phyloP scores from a whole-genome alignment of 495 filamentous ascomycete species.

The Cenococcum geophilum region DNA sequence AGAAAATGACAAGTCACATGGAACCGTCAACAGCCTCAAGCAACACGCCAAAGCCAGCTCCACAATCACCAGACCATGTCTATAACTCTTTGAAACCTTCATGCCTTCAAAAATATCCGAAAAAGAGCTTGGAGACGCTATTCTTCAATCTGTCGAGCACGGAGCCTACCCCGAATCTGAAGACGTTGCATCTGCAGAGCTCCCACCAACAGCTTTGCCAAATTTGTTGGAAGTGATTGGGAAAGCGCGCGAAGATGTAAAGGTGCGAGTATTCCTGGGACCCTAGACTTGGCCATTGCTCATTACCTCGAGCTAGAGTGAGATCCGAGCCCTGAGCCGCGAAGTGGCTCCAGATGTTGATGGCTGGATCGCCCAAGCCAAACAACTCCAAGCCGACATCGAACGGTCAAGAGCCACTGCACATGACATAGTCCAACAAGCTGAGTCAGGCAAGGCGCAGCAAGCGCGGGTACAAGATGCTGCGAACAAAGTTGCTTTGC shows the following conservation, averaged over 20 bases:
- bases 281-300: not conserved
- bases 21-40: not conserved
- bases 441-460: slow-evolving; percentile 57
- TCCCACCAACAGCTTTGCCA: slow-evolving; percentile 54
- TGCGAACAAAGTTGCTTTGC: slow-evolving; percentile 60
- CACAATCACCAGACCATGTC: not conserved
- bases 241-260: slow-evolving; percentile 58
- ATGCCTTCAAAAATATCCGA: slow-evolving; percentile 27
- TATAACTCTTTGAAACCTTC: not conserved
- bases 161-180: slow-evolving; percentile 70
- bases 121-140: slow-evolving; percentile 52
- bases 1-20: too few relatives aligned
- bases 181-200: slow-evolving; percentile 55
- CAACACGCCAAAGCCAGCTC: not conserved
- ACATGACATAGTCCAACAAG: slow-evolving; percentile 64
- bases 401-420: slow-evolving; percentile 64
- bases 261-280: slow-evolving; percentile 46
- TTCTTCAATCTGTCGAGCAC: slow-evolving; percentile 66
- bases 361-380: slow-evolving; percentile 76
- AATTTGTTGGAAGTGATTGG: slow-evolving; percentile 59
- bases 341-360: slow-evolving; percentile 71
- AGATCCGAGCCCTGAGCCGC: slow-evolving; percentile 66
- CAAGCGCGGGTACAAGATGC: slow-evolving; percentile 57
- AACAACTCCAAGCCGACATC: slow-evolving; percentile 76
- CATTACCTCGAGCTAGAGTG: slow-evolving; percentile 43